Evolutionary conservation across 768 basidiomycete species (phyloP).

Genomic region (Russula virescens): DNA sequence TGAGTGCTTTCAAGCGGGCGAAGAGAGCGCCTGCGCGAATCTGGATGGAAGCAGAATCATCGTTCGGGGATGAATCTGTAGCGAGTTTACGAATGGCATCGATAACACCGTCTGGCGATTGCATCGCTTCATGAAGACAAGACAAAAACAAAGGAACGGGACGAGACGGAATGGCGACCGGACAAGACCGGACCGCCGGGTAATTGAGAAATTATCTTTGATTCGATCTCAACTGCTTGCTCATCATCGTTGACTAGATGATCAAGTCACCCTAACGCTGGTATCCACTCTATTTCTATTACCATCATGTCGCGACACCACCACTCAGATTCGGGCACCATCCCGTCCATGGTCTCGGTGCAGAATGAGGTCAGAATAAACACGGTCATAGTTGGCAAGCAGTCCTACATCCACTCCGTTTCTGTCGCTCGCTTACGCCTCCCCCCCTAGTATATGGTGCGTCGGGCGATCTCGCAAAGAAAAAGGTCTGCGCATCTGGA

Average conservation of each 20-base stretch:
- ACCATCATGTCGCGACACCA: slow-evolving; percentile 2
- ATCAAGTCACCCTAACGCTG: background rate
- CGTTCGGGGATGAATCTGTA: slow-evolving; percentile 36
- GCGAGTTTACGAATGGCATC: slow-evolving; percentile 61
- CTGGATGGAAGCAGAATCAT: slow-evolving; percentile 49
- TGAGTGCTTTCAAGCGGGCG: slow-evolving; percentile 71
- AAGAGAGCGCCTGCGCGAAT: slow-evolving; percentile 72
- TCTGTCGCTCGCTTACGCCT: slow-evolving; percentile 9
- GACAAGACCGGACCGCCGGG: slow-evolving; percentile 1
- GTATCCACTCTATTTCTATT: background rate
- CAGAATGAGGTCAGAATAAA: slow-evolving; percentile 76
- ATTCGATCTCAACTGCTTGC: too few species aligned
- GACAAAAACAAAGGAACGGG: too few species aligned
- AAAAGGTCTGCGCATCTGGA: slow-evolving; percentile 58
- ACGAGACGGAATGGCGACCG: background rate
- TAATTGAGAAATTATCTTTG: background rate
- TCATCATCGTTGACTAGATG: too few species aligned
- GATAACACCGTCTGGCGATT: slow-evolving; percentile 47
- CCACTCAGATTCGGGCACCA: slow-evolving; percentile 63
- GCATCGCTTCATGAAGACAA: background rate
- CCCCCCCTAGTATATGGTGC: slow-evolving; percentile 74
- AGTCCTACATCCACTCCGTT: slow-evolving; percentile 3
- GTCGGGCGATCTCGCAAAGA: slow-evolving; percentile 97
- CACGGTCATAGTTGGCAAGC: slow-evolving; percentile 81
- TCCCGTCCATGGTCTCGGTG: slow-evolving; percentile 77